Evolutionary conservation across 805 yeast genomes (phyloP), one percentile per base, ranked within the genome.

Genomic region (Isabelozyma heimii): DNA sequence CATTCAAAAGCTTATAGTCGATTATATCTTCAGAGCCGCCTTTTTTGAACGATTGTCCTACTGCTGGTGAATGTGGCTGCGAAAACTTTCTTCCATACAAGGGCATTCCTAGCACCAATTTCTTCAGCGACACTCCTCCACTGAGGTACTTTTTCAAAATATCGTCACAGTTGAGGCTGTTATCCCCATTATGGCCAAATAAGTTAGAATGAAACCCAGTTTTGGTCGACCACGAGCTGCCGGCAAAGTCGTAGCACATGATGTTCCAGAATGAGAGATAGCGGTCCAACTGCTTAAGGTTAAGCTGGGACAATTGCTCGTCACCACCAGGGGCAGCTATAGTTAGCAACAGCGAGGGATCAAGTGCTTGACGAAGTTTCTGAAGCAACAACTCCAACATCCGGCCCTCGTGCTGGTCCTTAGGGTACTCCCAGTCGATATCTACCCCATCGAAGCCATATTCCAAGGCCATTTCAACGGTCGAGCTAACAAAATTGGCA

Each of bases 401-500:
- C 0, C 56, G 43, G 1, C 82, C 81, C 51, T 87, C 84, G 0
- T 62, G 59, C 3, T 61, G 58, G 40, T 63, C 72, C 7, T 65
- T 61, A 0, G 97, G 97, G 59, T 84, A 92, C 66, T 92, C 99
- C 97, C 97, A 92, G 67, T 92, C 99, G 27, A 92, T 69, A 65
- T 94, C 98, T 42, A 92, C 70, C 0, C 99, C 98, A 63, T 94
- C 97, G 59, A 94, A 84, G 0, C 87, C 85, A 60, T 81, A 79
- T 41, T 74, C 66, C 2, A 65, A 48, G 62, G 89, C 72, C 20
- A 80, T 64, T 0, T 66, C 62, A 0, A 80, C 70, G 0, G 83
- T 69, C 0, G 85, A 73, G 1, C 59, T 45, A 2, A 83, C 78
- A 62, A 91, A 89, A 0, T 40, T 61, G 1, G 62, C 59, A 7